phyloP scores from a whole-genome alignment of 805 yeast genomes.

The Lipomyces anomalus region DNA sequence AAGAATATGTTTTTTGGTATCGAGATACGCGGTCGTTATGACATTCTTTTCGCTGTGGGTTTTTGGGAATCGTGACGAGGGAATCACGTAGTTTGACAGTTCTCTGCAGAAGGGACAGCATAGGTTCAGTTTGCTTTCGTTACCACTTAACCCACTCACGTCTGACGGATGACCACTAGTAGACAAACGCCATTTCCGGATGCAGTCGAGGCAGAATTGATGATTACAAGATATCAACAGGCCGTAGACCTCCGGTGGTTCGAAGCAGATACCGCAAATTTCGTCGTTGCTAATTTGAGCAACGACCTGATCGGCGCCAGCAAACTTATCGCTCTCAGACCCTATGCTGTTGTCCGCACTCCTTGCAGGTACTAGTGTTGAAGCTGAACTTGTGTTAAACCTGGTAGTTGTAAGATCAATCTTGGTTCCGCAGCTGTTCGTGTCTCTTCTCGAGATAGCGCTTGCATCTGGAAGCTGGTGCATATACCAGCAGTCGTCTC shows the following conservation, averaged over 20 bases:
- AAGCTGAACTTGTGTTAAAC: too few relatives aligned
- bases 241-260: conserved; percentile 13
- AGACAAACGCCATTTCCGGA: conserved; percentile 11
- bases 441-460: too few relatives aligned
- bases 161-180: neutral
- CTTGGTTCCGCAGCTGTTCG: too few relatives aligned
- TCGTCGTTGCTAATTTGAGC: too few relatives aligned
- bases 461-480: conserved; percentile 4
- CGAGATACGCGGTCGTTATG: conserved; percentile 7
- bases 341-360: too few relatives aligned
- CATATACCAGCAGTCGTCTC: conserved; percentile 17
- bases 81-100: conserved; percentile 16
- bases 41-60: conserved; percentile 1
- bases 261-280: conserved; percentile 12
- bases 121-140: conserved; percentile 2
- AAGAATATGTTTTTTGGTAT: conserved; percentile 14
- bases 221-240: conserved; percentile 13
- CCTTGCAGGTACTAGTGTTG: too few relatives aligned
- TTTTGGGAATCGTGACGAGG: conserved; percentile 11
- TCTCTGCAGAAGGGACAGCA: conserved; percentile 19
- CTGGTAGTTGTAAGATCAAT: too few relatives aligned
- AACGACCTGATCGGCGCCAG: too few relatives aligned
- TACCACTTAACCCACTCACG: neutral
- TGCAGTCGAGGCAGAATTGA: conserved; percentile 13
- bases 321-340: too few relatives aligned